These are phyloP conservation scores for Suillus brevipes DNA, from an alignment of 768 basidiomycete species.

Conservation along the genomic window DNA sequence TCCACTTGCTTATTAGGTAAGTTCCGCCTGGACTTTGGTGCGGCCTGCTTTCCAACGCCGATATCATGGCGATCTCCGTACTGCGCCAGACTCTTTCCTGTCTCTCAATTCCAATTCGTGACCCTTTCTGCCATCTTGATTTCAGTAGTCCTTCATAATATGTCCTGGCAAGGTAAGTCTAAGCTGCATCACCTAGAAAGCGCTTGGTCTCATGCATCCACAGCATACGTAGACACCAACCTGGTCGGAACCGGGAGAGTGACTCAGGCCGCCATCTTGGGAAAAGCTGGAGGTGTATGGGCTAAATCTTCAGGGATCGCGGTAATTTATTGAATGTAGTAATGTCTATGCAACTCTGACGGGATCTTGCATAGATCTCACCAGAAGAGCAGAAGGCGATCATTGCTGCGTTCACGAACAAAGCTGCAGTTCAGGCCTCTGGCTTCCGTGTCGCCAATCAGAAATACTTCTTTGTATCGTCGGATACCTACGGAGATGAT, in stretches of 20 bases:
- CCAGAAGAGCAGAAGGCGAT: slow-evolving; percentile 21
- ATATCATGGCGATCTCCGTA: slow-evolving; percentile 34
- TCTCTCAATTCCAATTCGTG: slow-evolving; percentile 7
- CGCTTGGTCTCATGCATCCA: not conserved
- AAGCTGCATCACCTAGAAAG: slow-evolving; percentile 40
- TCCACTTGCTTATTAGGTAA: slow-evolving; percentile 5
- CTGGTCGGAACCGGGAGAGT: slow-evolving; percentile 76
- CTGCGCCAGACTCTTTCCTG: slow-evolving; percentile 1
- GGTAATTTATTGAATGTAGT: slow-evolving; percentile 9
- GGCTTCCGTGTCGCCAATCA: slow-evolving; percentile 66
- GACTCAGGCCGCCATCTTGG: slow-evolving; percentile 59
- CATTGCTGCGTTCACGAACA: slow-evolving; percentile 44
- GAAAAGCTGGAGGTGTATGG: slow-evolving; percentile 32
- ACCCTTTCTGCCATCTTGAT: slow-evolving; percentile 12
- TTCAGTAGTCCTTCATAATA: slow-evolving; percentile 27
- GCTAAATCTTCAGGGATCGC: slow-evolving; percentile 28
- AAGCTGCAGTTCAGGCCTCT: slow-evolving; percentile 41
- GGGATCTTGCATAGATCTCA: slow-evolving; percentile 21
- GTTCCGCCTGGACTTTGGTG: slow-evolving; percentile 1
- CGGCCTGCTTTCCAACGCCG: slow-evolving; percentile 14
- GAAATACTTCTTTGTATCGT: slow-evolving; percentile 71
- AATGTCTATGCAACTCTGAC: slow-evolving; percentile 20
- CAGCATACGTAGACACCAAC: slow-evolving; percentile 82
- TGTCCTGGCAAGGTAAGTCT: slow-evolving; percentile 72
- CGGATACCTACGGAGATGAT: slow-evolving; percentile 31